phyloP scores from a whole-genome alignment of 23 red algal species.

The Rhodosorus marinus region DNA sequence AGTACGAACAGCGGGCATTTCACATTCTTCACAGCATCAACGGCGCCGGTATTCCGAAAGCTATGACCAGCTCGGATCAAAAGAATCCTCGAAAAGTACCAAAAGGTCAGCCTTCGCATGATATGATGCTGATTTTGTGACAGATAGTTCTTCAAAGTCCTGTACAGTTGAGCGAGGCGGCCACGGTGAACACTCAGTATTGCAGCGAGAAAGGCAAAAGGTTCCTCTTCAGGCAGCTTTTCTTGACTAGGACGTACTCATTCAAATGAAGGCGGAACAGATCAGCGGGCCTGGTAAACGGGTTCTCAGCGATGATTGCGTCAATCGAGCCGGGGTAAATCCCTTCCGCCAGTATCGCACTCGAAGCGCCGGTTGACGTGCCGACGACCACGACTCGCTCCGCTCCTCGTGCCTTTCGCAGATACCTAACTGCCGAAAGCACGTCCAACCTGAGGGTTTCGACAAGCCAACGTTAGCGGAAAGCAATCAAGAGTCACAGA shows the following conservation, averaged over 20 bases:
- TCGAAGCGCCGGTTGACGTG: slow-evolving; percentile 73
- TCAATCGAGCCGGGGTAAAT: background rate
- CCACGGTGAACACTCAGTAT: no score
- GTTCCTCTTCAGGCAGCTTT: no score
- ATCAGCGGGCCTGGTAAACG: slow-evolving; percentile 47
- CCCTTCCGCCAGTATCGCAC: slow-evolving; percentile 33
- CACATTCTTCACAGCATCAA: slow-evolving; percentile 16
- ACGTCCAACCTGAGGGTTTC: no score
- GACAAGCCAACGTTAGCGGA: no score
- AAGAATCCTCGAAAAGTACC: slow-evolving; percentile 36
- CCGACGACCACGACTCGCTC: slow-evolving; percentile 43
- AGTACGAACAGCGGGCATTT: slow-evolving; percentile 42
- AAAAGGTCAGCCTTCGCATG: slow-evolving; percentile 35
- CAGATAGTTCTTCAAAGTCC: no score
- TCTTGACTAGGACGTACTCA: slow-evolving; percentile 5
- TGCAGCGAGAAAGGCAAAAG: no score
- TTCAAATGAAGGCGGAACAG: slow-evolving; percentile 60
- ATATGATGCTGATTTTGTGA: slow-evolving; percentile 41
- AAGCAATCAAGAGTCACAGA: no score
- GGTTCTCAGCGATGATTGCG: slow-evolving; percentile 73
- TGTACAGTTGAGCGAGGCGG: no score
- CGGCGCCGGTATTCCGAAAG: slow-evolving; percentile 1
- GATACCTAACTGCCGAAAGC: slow-evolving; percentile 31
- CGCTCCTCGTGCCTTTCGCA: slow-evolving; percentile 1
- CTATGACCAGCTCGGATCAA: slow-evolving; percentile 58